Conservation (phyloP, 257 asterid genomes). For the Verbascum thapsus region DNA sequence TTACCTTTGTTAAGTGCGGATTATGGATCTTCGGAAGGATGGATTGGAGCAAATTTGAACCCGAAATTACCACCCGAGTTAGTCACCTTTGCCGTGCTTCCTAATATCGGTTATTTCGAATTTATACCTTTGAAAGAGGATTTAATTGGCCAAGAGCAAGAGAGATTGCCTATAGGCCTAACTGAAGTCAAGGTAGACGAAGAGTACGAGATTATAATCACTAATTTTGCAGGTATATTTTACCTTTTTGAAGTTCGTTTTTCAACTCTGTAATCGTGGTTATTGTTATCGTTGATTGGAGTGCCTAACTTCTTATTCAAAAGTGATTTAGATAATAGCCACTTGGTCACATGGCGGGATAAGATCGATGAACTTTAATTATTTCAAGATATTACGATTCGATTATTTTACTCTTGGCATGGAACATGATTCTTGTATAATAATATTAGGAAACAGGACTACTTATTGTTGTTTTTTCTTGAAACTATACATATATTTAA, state of each 20-base stretch:
- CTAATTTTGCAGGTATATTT: conserved; percentile 73
- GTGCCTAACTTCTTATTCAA: neutral
- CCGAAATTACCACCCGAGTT: conserved; percentile 72
- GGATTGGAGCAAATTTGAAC: conserved; percentile 85
- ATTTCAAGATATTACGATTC: neutral
- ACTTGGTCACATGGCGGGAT: conserved; percentile 26
- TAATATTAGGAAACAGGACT: conserved; percentile 24
- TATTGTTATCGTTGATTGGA: conserved; percentile 14
- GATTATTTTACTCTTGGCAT: conserved; percentile 14
- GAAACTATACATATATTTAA: neutral
- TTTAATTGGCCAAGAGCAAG: conserved; percentile 24
- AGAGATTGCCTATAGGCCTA: conserved; percentile 51
- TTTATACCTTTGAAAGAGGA: conserved; percentile 64
- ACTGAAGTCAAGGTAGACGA: conserved; percentile 73
- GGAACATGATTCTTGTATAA: conserved; percentile 30
- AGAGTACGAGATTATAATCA: conserved; percentile 78
- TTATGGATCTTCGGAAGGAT: conserved; percentile 95
- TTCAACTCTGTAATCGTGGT: neutral
- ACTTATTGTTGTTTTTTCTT: conserved; percentile 26
- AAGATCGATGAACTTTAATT: conserved; percentile 15
- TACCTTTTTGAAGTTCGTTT: no score
- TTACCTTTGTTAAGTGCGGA: conserved; percentile 82
- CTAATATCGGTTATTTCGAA: conserved; percentile 82
- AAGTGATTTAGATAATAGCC: conserved; percentile 28
- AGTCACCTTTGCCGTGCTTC: conserved; percentile 79